Evolutionary conservation across 768 basidiomycete genomes (phyloP).

Genomic region (Dioszegia aurantiaca): DNA sequence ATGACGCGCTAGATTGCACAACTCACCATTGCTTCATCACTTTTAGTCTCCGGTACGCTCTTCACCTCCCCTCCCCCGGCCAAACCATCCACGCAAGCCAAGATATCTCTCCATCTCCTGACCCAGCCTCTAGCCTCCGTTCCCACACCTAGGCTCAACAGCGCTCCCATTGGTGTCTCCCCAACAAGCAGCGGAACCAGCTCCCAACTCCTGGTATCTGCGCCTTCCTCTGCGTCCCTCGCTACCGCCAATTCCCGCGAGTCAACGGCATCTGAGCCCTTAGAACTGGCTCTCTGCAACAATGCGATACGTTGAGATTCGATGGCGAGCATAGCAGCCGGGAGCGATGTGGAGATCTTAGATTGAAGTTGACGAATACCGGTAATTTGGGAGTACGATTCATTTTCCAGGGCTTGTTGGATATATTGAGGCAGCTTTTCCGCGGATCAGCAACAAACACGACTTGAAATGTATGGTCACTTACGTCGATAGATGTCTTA

Average conservation of each 20-base stretch:
- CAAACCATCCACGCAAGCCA: background rate
- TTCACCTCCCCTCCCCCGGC: background rate
- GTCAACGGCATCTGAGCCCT: background rate
- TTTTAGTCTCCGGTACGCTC: too few species aligned
- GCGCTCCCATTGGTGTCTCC: conserved; percentile 18
- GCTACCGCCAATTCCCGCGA: conserved; percentile 3
- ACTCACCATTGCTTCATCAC: background rate
- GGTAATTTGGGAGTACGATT: conserved; percentile 38
- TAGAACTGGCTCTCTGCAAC: background rate
- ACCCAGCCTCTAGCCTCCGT: background rate
- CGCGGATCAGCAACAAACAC: conserved; percentile 8
- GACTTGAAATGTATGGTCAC: conserved; percentile 3
- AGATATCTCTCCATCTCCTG: conserved; percentile 3
- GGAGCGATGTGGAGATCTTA: conserved; percentile 4
- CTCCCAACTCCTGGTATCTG: conserved; percentile 39
- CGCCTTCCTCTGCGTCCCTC: conserved; percentile 1
- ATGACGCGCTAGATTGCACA: too few species aligned
- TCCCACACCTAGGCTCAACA: conserved; percentile 11
- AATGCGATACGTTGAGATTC: conserved; percentile 10
- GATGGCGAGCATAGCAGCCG: conserved; percentile 4
- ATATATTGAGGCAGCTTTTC: conserved; percentile 23
- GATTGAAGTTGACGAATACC: conserved; percentile 23
- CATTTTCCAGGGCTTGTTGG: conserved; percentile 31
- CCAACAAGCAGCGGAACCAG: conserved; percentile 28
- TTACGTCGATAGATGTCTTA: conserved; percentile 25